Evolutionary conservation across 2,329 filamentous ascomycete genomes (phyloP).

Genomic region (Aureobasidium musti): DNA sequence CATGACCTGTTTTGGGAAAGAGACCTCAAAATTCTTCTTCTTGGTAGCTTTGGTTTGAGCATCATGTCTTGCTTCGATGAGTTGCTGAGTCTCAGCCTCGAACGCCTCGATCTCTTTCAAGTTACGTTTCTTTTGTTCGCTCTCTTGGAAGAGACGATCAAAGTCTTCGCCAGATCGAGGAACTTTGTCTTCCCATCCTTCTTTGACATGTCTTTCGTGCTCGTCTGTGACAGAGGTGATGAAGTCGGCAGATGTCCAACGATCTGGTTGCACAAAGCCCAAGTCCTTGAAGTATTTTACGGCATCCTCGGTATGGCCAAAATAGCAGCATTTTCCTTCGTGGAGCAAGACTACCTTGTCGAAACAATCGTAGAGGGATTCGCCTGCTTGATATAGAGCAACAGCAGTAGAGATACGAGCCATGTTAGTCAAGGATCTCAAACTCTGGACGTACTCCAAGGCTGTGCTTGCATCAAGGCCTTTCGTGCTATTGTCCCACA

Average conservation of each 20-base stretch:
- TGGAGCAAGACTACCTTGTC: conserved; percentile 86
- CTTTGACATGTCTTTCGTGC: conserved; percentile 76
- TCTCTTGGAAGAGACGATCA: conserved; percentile 69
- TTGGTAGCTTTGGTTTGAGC: conserved; percentile 68
- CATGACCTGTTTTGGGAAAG: conserved; percentile 81
- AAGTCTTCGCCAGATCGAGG: conserved; percentile 69
- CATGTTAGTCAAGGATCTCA: conserved; percentile 70
- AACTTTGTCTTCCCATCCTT: conserved; percentile 66
- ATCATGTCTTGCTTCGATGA: conserved; percentile 70
- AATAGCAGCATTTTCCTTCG: conserved; percentile 72
- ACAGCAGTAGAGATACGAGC: conserved; percentile 84
- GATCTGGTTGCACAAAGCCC: conserved; percentile 71
- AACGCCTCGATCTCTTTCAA: conserved; percentile 69
- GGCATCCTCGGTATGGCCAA: conserved; percentile 67
- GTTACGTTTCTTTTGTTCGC: conserved; percentile 59
- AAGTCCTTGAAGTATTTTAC: conserved; percentile 74
- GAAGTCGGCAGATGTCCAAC: conserved; percentile 77
- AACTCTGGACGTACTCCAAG: conserved; percentile 52
- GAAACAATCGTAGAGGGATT: conserved; percentile 64
- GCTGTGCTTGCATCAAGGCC: conserved; percentile 54
- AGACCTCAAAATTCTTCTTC: conserved; percentile 75
- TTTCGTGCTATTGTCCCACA: conserved; percentile 52
- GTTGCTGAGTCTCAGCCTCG: conserved; percentile 62
- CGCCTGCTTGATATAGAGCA: conserved; percentile 80
- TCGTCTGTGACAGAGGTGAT: conserved; percentile 79